Evolutionary conservation across 2,329 filamentous ascomycete genomes (phyloP).

Genomic region (Trichoderma afroharzianum): DNA sequence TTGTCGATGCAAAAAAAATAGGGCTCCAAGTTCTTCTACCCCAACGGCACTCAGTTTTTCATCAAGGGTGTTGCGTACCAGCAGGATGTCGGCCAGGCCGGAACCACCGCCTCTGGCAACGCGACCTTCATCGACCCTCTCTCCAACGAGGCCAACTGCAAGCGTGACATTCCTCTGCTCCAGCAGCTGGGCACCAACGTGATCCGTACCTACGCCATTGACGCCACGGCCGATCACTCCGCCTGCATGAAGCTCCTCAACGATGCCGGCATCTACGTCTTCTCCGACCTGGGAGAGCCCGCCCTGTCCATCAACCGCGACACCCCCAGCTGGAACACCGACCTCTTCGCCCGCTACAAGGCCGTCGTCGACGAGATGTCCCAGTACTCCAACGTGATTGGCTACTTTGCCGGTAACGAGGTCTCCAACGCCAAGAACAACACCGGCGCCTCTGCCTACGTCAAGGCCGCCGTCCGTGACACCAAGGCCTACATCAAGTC

Average conservation of each 20-base stretch:
- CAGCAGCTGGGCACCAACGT: constrained; percentile 79
- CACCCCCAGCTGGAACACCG: constrained; percentile 71
- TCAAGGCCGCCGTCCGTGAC: constrained; percentile 96
- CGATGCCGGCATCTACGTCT: constrained; percentile 87
- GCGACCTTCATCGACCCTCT: constrained; percentile 77
- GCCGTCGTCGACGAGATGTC: constrained; percentile 75
- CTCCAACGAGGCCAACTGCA: constrained; percentile 65
- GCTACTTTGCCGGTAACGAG: constrained; percentile 99
- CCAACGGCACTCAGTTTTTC: constrained; percentile 66
- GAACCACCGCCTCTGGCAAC: constrained; percentile 42
- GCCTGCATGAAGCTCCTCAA: constrained; percentile 81
- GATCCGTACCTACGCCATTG: constrained; percentile 91
- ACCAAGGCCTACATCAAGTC: constrained; percentile 89
- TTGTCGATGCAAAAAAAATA: constrained; percentile 27
- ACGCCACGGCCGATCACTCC: constrained; percentile 73
- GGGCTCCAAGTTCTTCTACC: constrained; percentile 86
- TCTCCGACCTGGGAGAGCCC: constrained; percentile 86
- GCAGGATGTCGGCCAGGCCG: constrained; percentile 63
- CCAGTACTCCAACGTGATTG: constrained; percentile 85
- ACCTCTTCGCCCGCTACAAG: constrained; percentile 77
- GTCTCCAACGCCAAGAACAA: constrained; percentile 87
- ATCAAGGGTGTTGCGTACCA: constrained; percentile 96
- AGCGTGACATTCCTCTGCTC: constrained; percentile 81
- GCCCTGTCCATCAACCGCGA: constrained; percentile 79
- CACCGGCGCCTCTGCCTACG: constrained; percentile 85